Evolutionary conservation across 129 eudicot genomes (phyloP).

Genomic region (carrot (Daucus carota)): DNA sequence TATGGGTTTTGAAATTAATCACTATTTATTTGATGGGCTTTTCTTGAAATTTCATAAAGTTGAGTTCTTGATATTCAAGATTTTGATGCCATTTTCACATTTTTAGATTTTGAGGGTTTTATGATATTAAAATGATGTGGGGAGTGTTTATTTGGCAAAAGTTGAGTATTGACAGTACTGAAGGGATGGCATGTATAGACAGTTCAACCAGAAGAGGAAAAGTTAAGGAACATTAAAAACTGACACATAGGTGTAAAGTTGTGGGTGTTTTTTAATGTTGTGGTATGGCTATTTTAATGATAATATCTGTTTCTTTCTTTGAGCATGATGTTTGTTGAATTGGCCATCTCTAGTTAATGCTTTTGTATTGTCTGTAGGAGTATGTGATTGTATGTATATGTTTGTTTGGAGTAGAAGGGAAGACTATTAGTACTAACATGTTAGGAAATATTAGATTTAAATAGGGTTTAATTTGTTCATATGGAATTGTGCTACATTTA

Average conservation of each 20-base stretch:
- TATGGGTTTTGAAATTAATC: not conserved
- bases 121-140: not conserved
- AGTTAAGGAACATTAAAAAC: not conserved
- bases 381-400: not conserved
- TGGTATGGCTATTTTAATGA: not conserved
- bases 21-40: not conserved
- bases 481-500: not conserved
- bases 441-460: not conserved
- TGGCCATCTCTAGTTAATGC: not conserved
- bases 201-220: not conserved
- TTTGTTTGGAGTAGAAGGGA: not conserved
- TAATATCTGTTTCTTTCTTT: too few relatives aligned
- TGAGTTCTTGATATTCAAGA: not conserved
- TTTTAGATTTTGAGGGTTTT: not conserved
- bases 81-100: conserved; percentile 2
- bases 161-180: not conserved
- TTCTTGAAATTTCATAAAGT: not conserved
- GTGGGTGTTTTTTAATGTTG: not conserved
- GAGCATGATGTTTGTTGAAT: not conserved
- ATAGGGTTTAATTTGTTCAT: not conserved
- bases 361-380: not conserved
- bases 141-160: not conserved
- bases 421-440: not conserved
- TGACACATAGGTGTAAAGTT: not conserved
- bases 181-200: not conserved